These are phyloP conservation scores for Trametes villosa DNA, from an alignment of 768 basidiomycete species.

Conservation along the genomic window DNA sequence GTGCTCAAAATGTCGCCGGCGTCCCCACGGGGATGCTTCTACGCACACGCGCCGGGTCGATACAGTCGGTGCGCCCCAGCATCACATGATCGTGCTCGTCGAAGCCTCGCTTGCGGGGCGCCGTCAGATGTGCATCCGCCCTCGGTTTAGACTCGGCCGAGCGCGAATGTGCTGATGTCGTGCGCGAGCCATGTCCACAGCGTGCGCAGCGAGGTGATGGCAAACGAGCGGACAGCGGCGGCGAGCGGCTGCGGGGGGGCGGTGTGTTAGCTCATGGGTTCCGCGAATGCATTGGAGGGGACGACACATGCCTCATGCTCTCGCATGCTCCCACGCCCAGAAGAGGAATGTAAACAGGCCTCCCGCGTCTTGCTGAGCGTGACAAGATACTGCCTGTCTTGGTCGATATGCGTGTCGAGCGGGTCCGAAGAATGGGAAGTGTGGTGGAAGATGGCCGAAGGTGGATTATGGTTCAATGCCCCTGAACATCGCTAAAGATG, in stretches of 20 bases:
- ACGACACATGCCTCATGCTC: neutral
- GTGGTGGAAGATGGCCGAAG: neutral
- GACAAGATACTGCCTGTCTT: neutral
- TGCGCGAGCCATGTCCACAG: too few species aligned
- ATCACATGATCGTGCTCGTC: conserved; percentile 1
- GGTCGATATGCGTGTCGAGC: neutral
- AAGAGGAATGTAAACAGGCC: neutral
- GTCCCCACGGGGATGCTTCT: conserved; percentile 7
- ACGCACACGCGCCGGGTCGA: conserved; percentile 6
- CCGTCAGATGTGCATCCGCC: conserved; percentile 8
- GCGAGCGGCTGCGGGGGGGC: neutral
- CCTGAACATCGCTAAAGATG: neutral
- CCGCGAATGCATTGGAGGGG: neutral
- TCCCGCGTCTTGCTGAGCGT: neutral
- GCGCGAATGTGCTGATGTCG: too few species aligned
- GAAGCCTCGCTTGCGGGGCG: neutral
- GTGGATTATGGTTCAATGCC: neutral
- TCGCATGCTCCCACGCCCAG: neutral
- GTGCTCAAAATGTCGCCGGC: neutral
- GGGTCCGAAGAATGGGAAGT: too few species aligned
- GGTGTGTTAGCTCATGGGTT: neutral
- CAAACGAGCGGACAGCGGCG: neutral
- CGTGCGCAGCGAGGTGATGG: neutral
- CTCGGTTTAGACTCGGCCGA: neutral
- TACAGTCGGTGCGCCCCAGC: conserved; percentile 5